phyloP scores from a whole-genome alignment of 495 filamentous ascomycete genomes.

The Hypoxylon rickii region DNA sequence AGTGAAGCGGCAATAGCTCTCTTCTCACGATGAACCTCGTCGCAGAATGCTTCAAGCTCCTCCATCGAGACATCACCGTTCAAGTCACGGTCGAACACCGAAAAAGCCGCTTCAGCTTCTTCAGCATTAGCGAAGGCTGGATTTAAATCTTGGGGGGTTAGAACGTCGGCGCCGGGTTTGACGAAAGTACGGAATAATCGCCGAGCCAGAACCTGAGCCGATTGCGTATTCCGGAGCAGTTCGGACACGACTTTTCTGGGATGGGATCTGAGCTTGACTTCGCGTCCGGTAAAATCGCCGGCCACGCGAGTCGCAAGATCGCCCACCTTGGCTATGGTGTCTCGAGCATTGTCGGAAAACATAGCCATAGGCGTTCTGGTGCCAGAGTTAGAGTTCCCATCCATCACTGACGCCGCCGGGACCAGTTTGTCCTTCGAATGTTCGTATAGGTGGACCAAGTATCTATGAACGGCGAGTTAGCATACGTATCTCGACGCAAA shows the following conservation, averaged over 20 bases:
- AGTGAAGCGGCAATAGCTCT: constrained; percentile 93
- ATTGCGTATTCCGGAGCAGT: constrained; percentile 70
- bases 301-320: constrained; percentile 86
- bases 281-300: constrained; percentile 89
- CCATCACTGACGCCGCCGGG: constrained; percentile 69
- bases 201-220: constrained; percentile 85
- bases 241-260: constrained; percentile 84
- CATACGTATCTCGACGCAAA: not conserved
- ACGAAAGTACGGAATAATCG: constrained; percentile 92
- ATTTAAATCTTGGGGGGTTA: constrained; percentile 75
- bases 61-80: constrained; percentile 98
- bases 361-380: constrained; percentile 72
- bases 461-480: constrained; percentile 41
- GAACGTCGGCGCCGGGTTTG: constrained; percentile 71
- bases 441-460: constrained; percentile 78
- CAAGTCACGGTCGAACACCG: constrained; percentile 94
- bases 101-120: constrained; percentile 89
- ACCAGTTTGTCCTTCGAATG: constrained; percentile 76
- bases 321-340: constrained; percentile 78
- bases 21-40: constrained; percentile 92
- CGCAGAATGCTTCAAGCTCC: constrained; percentile 89
- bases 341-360: constrained; percentile 70
- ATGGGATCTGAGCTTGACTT: constrained; percentile 73
- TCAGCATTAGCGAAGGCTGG: constrained; percentile 82
- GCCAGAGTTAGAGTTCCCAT: constrained; percentile 53